Conservation (phyloP, 768 basidiomycete species). For the Epithele typhae region DNA sequence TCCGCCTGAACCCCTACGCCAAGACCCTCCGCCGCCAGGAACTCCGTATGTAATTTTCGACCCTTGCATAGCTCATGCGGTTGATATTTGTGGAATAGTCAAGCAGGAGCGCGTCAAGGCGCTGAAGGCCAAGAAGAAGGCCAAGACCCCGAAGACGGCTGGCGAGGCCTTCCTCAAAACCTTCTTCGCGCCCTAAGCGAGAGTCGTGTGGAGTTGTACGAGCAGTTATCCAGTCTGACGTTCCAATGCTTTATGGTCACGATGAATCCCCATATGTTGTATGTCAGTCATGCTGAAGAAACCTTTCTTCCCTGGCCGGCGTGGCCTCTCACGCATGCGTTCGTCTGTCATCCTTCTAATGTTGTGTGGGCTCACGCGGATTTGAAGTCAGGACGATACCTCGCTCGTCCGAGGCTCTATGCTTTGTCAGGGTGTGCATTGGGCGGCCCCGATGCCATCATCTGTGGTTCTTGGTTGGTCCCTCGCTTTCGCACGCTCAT, state of each 20-base stretch:
- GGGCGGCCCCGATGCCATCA: no score
- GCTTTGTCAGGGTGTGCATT: no score
- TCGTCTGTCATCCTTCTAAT: no score
- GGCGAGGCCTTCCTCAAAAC: constrained; percentile 81
- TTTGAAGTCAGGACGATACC: no score
- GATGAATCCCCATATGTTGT: constrained; percentile 12
- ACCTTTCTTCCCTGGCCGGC: not conserved
- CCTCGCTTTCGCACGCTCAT: no score
- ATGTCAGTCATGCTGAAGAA: constrained; percentile 15
- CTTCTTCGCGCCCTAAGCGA: constrained; percentile 76
- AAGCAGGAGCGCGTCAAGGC: constrained; percentile 71
- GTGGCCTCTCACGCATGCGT: constrained; percentile 3
- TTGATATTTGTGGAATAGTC: constrained; percentile 50
- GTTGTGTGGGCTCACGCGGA: no score
- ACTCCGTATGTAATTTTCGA: constrained; percentile 54
- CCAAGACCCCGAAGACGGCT: constrained; percentile 57
- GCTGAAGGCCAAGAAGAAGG: constrained; percentile 59
- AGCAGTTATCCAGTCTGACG: constrained; percentile 10
- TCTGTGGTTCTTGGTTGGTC: no score
- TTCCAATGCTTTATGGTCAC: constrained; percentile 7
- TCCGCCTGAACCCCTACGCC: constrained; percentile 98
- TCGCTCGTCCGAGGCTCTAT: no score
- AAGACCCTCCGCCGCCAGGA: constrained; percentile 90
- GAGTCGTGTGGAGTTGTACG: constrained; percentile 1
- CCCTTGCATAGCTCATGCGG: not conserved